Base-by-base conservation (phyloP, 495 filamentous ascomycete species). In the Aspergillus avenaceus region DNA sequence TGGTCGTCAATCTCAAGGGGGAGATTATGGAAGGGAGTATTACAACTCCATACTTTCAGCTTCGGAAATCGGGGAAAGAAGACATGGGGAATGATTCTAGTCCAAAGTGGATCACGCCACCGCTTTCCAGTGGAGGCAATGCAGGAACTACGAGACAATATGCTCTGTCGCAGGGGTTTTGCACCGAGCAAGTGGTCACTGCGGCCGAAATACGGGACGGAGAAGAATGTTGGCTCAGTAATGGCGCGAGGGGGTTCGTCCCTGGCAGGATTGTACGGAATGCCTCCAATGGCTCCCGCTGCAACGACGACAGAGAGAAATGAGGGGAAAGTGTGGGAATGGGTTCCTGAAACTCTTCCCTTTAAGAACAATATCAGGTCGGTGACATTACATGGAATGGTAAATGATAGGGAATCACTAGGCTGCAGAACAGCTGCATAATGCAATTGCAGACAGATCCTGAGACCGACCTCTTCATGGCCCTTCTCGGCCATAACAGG, bases 11-110 rank as follows among this genome's bases (percentile, higher is more conserved):
- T 60, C 65, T 66, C 1, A 60, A 76, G 22, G 78, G 79, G 2
- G 80, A 90, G 46, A 66, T 95, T 8, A 95, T 95, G 84, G 93
- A 98, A 62, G 89, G 89, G 14, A 91, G 84, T 55, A 79, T 86
- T 23, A 89, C 86, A 2, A 93, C 84, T 9, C 80, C 87, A 1
- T 95, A 90, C 63, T 87, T 97, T 54, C 84, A 78, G 75, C 78
- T 85, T 38, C 68, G 52, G 11, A 22, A 37, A 13, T 44, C 41
- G 14, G n/a, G n/a, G 12, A 22, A 13, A 8, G 26, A 47, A n/a
- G 38, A 14, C 11, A 8, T 9, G 1, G 24, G 29, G 12, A n/a
- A 28, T 9, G 21, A 31, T 6, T 41, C 31, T 12, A 49, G 16
- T 18, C 38, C 58, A 18, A 49, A 54, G 34, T 76, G 73, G 73